phyloP scores from a whole-genome alignment of 306 rosid species.

The Vicia faba region DNA sequence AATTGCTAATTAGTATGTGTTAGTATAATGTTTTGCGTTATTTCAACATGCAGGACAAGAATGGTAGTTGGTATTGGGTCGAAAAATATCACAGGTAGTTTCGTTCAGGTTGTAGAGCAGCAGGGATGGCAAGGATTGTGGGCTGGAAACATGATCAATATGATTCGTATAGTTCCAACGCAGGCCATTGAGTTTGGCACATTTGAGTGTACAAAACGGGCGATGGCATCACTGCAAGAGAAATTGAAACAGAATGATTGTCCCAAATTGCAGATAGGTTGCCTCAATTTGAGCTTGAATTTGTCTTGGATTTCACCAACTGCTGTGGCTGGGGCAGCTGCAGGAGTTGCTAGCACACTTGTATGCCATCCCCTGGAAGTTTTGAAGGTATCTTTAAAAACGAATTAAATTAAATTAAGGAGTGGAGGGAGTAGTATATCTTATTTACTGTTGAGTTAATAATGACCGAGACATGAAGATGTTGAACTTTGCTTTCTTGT shows the following conservation, averaged over 20 bases:
- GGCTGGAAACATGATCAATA: conserved; percentile 95
- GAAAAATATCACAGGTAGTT: conserved; percentile 73
- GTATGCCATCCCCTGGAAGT: conserved; percentile 96
- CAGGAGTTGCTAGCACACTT: conserved; percentile 83
- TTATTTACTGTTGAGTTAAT: too few relatives aligned
- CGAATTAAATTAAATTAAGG: too few relatives aligned
- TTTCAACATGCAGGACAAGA: conserved; percentile 70
- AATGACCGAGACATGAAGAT: conserved; percentile 1
- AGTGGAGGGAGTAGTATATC: too few relatives aligned
- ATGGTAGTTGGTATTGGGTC: conserved; percentile 99
- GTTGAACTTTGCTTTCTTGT: conserved; percentile 13
- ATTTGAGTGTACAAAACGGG: conserved; percentile 79
- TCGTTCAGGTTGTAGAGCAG: conserved; percentile 79
- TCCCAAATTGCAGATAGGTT: conserved; percentile 72
- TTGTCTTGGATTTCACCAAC: conserved; percentile 91
- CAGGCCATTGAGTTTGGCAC: conserved; percentile 92
- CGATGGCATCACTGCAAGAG: conserved; percentile 72
- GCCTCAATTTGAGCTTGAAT: conserved; percentile 55
- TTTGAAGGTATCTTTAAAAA: conserved; percentile 91
- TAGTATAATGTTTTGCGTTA: not conserved
- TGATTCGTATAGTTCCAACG: conserved; percentile 90
- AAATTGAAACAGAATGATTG: conserved; percentile 55
- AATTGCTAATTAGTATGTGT: conserved; percentile 1
- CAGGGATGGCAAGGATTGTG: conserved; percentile 99
- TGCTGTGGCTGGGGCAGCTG: conserved; percentile 96